Evolutionary conservation across 2,329 filamentous ascomycete species (phyloP).

Genomic region (Aspergillus pseudonomiae): DNA sequence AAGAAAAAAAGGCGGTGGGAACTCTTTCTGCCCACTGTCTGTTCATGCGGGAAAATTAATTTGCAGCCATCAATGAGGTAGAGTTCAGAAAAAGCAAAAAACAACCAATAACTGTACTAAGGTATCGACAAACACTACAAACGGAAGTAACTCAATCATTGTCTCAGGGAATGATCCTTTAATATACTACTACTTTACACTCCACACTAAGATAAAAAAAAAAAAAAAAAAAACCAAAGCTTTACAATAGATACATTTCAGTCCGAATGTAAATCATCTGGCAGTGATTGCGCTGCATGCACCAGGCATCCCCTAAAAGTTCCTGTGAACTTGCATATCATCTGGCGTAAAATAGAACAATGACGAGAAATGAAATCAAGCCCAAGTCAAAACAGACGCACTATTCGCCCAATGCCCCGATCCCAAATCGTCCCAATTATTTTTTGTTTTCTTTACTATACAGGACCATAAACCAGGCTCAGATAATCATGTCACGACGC

Average conservation of each 20-base stretch:
- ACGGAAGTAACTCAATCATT: background rate
- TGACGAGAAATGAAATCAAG: constrained; percentile 26
- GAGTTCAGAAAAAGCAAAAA: background rate
- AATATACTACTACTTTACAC: background rate
- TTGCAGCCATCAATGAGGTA: background rate
- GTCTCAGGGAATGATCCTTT: background rate
- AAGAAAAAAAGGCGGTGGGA: constrained; percentile 23
- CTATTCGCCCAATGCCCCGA: constrained; percentile 44
- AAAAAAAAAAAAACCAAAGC: too few relatives aligned
- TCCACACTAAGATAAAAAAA: background rate
- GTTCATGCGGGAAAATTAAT: constrained; percentile 2
- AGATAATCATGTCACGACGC: constrained; percentile 34
- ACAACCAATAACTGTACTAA: background rate
- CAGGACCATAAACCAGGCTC: constrained; percentile 36
- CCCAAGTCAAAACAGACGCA: constrained; percentile 40
- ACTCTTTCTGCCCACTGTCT: constrained; percentile 16
- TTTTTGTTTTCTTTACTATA: constrained; percentile 41
- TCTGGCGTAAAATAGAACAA: constrained; percentile 17
- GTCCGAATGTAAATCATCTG: constrained; percentile 4
- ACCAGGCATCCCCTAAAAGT: background rate
- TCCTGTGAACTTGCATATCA: constrained; percentile 7
- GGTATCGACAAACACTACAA: background rate
- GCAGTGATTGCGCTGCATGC: background rate
- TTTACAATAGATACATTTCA: constrained; percentile 1
- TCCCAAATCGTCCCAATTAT: constrained; percentile 44